Evolutionary conservation across 2,329 filamentous ascomycete genomes (phyloP).

Genomic region (Claviceps citrina): DNA sequence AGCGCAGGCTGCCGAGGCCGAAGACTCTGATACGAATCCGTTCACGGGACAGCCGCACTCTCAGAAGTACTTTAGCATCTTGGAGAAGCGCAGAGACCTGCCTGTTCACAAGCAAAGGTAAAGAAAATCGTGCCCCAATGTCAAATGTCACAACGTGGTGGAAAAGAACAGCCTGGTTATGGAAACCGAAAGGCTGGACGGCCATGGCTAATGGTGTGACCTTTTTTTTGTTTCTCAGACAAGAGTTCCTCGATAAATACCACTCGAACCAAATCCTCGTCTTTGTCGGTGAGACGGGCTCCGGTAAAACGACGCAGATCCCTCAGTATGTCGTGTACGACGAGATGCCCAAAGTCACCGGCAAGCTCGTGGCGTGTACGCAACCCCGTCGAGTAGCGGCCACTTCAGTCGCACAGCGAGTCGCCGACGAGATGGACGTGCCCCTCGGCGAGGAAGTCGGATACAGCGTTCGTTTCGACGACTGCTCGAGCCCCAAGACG

Average conservation of each 20-base stretch:
- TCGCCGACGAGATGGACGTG: conserved; percentile 92
- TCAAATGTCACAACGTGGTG: not conserved
- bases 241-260: conserved; percentile 87
- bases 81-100: conserved; percentile 68
- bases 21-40: conserved; percentile 70
- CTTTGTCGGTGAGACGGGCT: conserved; percentile 97
- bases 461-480: conserved; percentile 98
- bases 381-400: conserved; percentile 95
- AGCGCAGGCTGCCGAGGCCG: conserved; percentile 53
- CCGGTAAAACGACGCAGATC: conserved; percentile 97
- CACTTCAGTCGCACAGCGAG: conserved; percentile 97
- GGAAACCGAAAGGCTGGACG: not conserved
- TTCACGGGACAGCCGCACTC: conserved; percentile 70
- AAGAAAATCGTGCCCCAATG: conserved; percentile 12
- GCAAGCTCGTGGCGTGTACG: conserved; percentile 91
- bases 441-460: conserved; percentile 85
- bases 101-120: conserved; percentile 84
- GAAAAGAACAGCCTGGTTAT: not conserved
- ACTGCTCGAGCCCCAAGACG: conserved; percentile 76
- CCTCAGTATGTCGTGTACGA: conserved; percentile 97
- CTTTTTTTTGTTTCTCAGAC: too few relatives aligned
- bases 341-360: conserved; percentile 71
- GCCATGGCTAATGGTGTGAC: not conserved
- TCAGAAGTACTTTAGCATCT: conserved; percentile 75
- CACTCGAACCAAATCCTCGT: conserved; percentile 92